Percentiles rank a stretch among this genome's conserved stretches.
Conservation (phyloP, 495 filamentous ascomycete species). For the Hyaloscypha finlandica region DNA sequence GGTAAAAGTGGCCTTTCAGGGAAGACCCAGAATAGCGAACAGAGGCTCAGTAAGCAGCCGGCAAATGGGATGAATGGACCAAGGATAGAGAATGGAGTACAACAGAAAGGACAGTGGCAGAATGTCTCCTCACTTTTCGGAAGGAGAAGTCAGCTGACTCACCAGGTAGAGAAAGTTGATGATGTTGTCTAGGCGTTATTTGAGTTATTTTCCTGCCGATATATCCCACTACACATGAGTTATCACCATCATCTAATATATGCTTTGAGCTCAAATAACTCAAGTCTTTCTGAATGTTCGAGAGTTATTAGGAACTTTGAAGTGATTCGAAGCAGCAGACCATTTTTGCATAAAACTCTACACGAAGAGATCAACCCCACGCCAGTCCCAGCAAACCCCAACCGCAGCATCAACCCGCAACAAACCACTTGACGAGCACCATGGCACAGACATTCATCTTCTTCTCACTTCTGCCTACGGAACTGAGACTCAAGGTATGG, state of each 20-base stretch:
- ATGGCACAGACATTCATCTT: conserved; percentile 30
- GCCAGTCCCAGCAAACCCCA: not conserved
- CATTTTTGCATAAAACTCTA: not conserved
- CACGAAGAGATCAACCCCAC: not conserved
- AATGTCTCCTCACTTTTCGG: no score
- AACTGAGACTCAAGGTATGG: conserved; percentile 50
- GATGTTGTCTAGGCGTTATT: no score
- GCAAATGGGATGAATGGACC: not conserved
- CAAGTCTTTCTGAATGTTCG: not conserved
- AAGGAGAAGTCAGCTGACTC: no score
- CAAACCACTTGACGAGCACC: not conserved
- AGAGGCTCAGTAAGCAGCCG: not conserved
- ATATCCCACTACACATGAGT: not conserved
- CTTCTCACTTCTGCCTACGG: conserved; percentile 42
- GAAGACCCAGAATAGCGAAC: not conserved
- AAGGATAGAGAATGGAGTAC: not conserved
- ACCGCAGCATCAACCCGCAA: not conserved
- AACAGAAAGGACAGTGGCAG: not conserved
- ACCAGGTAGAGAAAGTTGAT: no score
- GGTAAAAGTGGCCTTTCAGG: not conserved
- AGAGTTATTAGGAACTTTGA: not conserved
- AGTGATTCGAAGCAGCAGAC: not conserved
- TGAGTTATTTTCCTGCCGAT: not conserved
- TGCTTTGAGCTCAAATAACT: not conserved
- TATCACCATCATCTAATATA: not conserved